Conservation (phyloP, 352 stramenopile genomes). For the Thraustotheca clavata region DNA sequence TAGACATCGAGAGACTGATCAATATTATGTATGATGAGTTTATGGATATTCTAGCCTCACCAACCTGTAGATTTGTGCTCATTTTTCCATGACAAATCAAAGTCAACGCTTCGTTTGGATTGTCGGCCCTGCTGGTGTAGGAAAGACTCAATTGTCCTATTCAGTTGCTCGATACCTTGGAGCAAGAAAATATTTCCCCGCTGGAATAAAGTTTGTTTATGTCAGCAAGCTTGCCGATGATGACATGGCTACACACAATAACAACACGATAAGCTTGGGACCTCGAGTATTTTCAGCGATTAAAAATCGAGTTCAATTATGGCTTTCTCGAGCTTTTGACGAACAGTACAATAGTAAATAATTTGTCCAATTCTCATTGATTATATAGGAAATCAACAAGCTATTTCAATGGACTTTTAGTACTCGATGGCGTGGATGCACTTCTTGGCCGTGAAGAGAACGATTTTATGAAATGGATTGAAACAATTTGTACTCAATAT, state of each 20-base stretch:
- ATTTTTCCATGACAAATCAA: not conserved
- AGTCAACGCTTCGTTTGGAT: not conserved
- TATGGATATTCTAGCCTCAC: not conserved
- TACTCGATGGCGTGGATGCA: not conserved
- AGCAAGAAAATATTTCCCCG: constrained; percentile 59
- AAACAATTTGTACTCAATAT: constrained; percentile 13
- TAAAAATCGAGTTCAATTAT: not conserved
- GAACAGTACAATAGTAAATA: not conserved
- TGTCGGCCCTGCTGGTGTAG: not conserved
- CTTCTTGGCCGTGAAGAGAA: not conserved
- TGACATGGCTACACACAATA: not conserved
- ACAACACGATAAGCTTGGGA: not conserved
- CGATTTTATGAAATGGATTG: not conserved
- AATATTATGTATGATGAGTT: constrained; percentile 41
- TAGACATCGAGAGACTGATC: constrained; percentile 63
- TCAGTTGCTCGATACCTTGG: constrained; percentile 69
- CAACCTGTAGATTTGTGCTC: not conserved
- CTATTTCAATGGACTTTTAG: not conserved
- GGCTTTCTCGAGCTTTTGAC: not conserved
- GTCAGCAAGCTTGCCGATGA: constrained; percentile 34
- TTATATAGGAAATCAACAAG: not conserved
- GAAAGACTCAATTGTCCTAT: constrained; percentile 62
- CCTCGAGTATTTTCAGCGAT: not conserved
- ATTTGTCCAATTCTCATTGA: not conserved
- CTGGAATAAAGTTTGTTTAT: constrained; percentile 60